Percentiles rank a stretch among this genome's conserved stretches.
Evolutionary conservation across 495 filamentous ascomycete species (phyloP).

Genomic region (Filosporella fistucella): DNA sequence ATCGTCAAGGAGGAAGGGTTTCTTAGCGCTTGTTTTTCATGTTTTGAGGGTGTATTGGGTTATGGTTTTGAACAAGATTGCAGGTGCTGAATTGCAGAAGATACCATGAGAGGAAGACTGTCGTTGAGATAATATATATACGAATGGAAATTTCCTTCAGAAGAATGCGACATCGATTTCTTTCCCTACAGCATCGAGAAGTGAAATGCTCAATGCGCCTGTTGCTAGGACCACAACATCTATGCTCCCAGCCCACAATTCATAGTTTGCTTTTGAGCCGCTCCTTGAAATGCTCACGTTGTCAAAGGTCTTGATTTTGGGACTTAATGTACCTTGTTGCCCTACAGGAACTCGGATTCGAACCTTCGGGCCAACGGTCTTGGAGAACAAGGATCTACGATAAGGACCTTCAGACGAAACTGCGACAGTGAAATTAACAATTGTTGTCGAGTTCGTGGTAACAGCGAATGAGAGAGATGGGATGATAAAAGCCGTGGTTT

Average conservation of each 20-base stretch:
- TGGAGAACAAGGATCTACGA: no score
- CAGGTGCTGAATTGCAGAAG: background rate
- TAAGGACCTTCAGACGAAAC: no score
- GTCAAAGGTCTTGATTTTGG: slow-evolving; percentile 16
- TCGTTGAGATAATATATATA: background rate
- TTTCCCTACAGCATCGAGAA: slow-evolving; percentile 2
- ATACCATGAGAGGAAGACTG: background rate
- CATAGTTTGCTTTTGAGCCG: slow-evolving; percentile 7
- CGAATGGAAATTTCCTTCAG: background rate
- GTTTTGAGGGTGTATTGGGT: no score
- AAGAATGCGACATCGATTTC: slow-evolving; percentile 11
- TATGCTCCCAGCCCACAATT: slow-evolving; percentile 5
- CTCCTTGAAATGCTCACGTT: slow-evolving; percentile 3
- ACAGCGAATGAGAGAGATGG: slow-evolving; percentile 20
- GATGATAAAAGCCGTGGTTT: slow-evolving; percentile 24
- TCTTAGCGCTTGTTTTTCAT: background rate
- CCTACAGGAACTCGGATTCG: slow-evolving; percentile 20
- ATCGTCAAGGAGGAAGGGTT: background rate
- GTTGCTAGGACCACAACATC: slow-evolving; percentile 1
- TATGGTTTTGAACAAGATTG: no score
- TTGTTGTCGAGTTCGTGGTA: slow-evolving; percentile 4
- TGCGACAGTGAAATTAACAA: slow-evolving; percentile 24
- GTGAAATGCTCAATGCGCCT: slow-evolving; percentile 1
- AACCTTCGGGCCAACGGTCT: slow-evolving; percentile 16
- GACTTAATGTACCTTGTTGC: slow-evolving; percentile 29